Conservation (phyloP, 1,139 yeast genomes). For the Saccharomyces pastorianus region DNA sequence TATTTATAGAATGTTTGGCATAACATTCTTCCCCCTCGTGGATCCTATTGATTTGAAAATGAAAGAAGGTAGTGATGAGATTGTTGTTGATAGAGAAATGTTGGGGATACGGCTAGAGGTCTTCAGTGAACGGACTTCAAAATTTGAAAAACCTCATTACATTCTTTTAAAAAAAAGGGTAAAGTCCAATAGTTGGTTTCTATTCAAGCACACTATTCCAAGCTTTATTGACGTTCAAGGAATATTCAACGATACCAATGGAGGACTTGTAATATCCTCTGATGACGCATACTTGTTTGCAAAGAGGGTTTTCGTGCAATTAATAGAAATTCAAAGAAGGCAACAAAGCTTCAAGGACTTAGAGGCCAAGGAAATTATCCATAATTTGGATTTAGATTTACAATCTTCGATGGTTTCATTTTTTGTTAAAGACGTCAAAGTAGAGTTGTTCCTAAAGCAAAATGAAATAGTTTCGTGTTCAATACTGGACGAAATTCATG, state of each 20-base stretch:
- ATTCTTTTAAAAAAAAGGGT: conserved; percentile 32
- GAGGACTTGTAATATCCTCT: conserved; percentile 11
- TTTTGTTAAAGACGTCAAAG: conserved; percentile 5
- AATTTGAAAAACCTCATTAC: conserved; percentile 37
- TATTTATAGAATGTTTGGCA: conserved; percentile 37
- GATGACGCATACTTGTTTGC: conserved; percentile 24
- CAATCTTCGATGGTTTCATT: conserved; percentile 19
- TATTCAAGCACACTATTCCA: conserved; percentile 42
- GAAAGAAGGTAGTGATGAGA: conserved; percentile 10
- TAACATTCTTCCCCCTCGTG: conserved; percentile 40
- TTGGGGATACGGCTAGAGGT: conserved; percentile 41
- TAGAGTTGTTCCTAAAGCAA: conserved; percentile 13
- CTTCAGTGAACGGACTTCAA: conserved; percentile 27
- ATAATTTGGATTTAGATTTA: conserved; percentile 17
- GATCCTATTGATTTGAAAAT: conserved; percentile 30
- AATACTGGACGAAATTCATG: conserved; percentile 7
- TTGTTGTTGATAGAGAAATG: conserved; percentile 20
- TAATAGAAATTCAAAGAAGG: conserved; percentile 11
- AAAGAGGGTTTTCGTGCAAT: conserved; percentile 17
- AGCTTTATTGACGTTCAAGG: conserved; percentile 30
- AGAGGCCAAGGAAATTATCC: conserved; percentile 11
- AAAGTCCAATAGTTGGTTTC: conserved; percentile 31
- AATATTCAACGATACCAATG: conserved; percentile 15
- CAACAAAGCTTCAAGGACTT: conserved; percentile 13
- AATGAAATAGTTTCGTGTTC: conserved; percentile 15